A percentile compares a stretch with the other conserved stretches of the same genome.
These are phyloP conservation scores for Nakazawaea anatomiae DNA, from an alignment of 805 yeast species.

Conservation along the genomic window DNA sequence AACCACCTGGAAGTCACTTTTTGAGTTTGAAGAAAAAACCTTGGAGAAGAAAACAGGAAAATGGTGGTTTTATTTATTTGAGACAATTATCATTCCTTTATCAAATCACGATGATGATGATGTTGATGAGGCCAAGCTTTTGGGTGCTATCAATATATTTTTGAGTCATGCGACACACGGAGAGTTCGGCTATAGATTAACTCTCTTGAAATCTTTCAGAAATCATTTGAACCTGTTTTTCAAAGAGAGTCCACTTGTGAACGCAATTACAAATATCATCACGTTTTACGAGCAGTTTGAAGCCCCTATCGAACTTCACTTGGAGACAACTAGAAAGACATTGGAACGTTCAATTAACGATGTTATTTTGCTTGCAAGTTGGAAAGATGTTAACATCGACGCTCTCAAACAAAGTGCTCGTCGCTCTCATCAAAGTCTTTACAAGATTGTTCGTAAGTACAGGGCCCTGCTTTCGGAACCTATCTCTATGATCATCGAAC, in stretches of 20 bases:
- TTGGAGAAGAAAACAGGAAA: slow-evolving; percentile 51
- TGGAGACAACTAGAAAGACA: slow-evolving; percentile 40
- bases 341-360: slow-evolving; percentile 80
- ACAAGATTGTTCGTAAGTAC: slow-evolving; percentile 79
- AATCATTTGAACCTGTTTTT: slow-evolving; percentile 38
- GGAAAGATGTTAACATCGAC: slow-evolving; percentile 94
- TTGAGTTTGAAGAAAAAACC: slow-evolving; percentile 53
- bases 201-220: slow-evolving; percentile 58
- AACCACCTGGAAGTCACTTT: slow-evolving; percentile 75
- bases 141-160: slow-evolving; percentile 65
- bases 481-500: slow-evolving; percentile 51
- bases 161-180: slow-evolving; percentile 74
- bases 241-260: slow-evolving; percentile 19
- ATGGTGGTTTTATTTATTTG: slow-evolving; percentile 93
- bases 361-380: slow-evolving; percentile 82
- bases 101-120: slow-evolving; percentile 33
- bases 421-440: slow-evolving; percentile 77
- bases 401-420: slow-evolving; percentile 93
- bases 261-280: slow-evolving; percentile 52
- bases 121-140: slow-evolving; percentile 27
- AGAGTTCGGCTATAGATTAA: slow-evolving; percentile 57
- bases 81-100: slow-evolving; percentile 56
- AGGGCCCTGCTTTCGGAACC: slow-evolving; percentile 52
- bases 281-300: slow-evolving; percentile 64
- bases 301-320: slow-evolving; percentile 37